Conservation (phyloP, 768 basidiomycete genomes). For the Macrolepiota fuliginosa region DNA sequence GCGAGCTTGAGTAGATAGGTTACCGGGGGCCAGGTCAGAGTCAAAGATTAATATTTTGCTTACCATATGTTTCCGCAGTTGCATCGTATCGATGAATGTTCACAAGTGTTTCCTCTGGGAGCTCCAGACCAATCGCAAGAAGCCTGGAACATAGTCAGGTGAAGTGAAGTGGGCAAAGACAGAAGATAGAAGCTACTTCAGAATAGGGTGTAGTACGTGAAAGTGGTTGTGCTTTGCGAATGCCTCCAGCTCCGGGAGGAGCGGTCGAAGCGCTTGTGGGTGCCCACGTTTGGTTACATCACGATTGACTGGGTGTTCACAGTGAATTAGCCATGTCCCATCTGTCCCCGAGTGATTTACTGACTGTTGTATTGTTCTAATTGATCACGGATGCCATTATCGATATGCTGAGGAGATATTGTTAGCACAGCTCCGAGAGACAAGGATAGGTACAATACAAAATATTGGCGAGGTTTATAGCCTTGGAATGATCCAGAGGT, state of each 20-base stretch:
- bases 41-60: not conserved
- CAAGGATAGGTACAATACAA: slow-evolving; percentile 28
- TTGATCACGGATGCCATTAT: slow-evolving; percentile 60
- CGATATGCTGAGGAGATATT: slow-evolving; percentile 47
- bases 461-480: slow-evolving; percentile 52
- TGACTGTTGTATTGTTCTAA: slow-evolving; percentile 63
- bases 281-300: slow-evolving; percentile 45
- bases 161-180: not conserved
- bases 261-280: slow-evolving; percentile 46
- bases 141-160: slow-evolving; percentile 28
- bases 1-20: slow-evolving; percentile 34
- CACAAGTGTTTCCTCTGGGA: slow-evolving; percentile 51
- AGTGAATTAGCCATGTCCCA: no score
- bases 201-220: slow-evolving; percentile 46
- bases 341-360: slow-evolving; percentile 14
- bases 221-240: slow-evolving; percentile 54
- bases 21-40: not conserved
- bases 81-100: slow-evolving; percentile 43
- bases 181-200: slow-evolving; percentile 30
- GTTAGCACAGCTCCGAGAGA: not conserved
- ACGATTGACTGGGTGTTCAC: slow-evolving; percentile 37
- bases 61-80: slow-evolving; percentile 41
- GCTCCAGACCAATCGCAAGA: slow-evolving; percentile 48
- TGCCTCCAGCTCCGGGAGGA: slow-evolving; percentile 48
- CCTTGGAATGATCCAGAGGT: slow-evolving; percentile 50